phyloP scores from a whole-genome alignment of 2,329 filamentous ascomycete species.

The Massarina eburnea region DNA sequence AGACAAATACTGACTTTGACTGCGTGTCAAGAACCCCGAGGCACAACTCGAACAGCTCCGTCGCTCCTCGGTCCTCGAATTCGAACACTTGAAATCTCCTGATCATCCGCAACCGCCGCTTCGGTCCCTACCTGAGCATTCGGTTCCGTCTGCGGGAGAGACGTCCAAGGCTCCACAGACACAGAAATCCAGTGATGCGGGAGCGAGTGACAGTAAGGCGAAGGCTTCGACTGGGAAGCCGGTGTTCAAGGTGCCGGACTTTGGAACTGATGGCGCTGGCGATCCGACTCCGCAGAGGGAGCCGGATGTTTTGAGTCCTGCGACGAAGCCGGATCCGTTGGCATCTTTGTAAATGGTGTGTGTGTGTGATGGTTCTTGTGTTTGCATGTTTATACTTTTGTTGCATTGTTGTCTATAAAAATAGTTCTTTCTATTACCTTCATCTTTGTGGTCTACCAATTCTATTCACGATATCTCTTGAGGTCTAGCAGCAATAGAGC shows the following conservation, averaged over 20 bases:
- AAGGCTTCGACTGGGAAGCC: slow-evolving; percentile 11
- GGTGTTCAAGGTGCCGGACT: slow-evolving; percentile 26
- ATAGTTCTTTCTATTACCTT: background rate
- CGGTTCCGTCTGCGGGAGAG: slow-evolving; percentile 18
- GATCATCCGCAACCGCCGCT: slow-evolving; percentile 33
- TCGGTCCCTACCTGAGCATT: slow-evolving; percentile 42
- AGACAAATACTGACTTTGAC: slow-evolving; percentile 29
- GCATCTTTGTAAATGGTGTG: background rate
- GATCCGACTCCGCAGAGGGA: slow-evolving; percentile 11
- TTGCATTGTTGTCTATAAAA: background rate
- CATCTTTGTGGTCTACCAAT: no score
- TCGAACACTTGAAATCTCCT: slow-evolving; percentile 43
- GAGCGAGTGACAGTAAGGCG: slow-evolving; percentile 1
- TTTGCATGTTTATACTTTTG: background rate
- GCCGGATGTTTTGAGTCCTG: slow-evolving; percentile 22
- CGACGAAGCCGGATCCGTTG: background rate
- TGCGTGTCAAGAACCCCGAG: slow-evolving; percentile 46
- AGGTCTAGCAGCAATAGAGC: no score
- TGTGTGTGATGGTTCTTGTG: background rate
- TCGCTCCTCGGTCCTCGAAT: slow-evolving; percentile 47
- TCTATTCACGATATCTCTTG: no score
- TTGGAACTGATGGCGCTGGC: slow-evolving; percentile 15
- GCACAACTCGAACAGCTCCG: slow-evolving; percentile 51
- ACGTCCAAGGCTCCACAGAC: slow-evolving; percentile 2
- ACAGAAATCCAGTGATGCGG: background rate